Evolutionary conservation across 345 rosid species (phyloP).

Genomic region (Hibiscus tridactylites): DNA sequence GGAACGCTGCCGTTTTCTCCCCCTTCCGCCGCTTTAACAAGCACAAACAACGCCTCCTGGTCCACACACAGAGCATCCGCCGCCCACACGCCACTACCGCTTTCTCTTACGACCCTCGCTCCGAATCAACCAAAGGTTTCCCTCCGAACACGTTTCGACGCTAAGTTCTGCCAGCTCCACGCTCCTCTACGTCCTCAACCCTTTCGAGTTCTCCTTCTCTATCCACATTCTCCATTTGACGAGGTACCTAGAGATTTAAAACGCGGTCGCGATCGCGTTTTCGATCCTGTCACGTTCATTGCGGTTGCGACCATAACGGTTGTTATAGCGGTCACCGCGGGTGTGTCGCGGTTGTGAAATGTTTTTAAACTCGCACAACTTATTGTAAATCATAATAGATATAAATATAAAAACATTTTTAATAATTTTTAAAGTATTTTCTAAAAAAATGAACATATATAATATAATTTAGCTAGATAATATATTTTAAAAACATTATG

Average conservation of each 20-base stretch:
- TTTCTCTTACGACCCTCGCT: slow-evolving; percentile 67
- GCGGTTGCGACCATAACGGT: too few species aligned
- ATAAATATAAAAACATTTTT: too few species aligned
- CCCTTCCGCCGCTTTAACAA: slow-evolving; percentile 45
- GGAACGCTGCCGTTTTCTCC: slow-evolving; percentile 57
- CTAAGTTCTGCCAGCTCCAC: slow-evolving; percentile 20
- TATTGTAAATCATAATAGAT: too few species aligned
- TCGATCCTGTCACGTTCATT: too few species aligned
- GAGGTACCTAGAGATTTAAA: slow-evolving; percentile 26
- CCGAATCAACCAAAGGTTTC: slow-evolving; percentile 23
- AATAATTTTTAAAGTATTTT: too few species aligned
- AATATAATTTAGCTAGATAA: too few species aligned
- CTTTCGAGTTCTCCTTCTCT: slow-evolving; percentile 52
- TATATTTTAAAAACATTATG: too few species aligned
- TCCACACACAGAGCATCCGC: slow-evolving; percentile 36
- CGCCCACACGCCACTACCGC: slow-evolving; percentile 27
- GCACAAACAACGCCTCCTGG: slow-evolving; percentile 57
- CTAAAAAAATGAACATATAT: too few species aligned
- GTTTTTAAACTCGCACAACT: too few species aligned
- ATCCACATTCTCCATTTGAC: slow-evolving; percentile 48
- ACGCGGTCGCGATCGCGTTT: too few species aligned
- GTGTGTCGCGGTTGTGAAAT: too few species aligned
- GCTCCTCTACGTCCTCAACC: slow-evolving; percentile 48
- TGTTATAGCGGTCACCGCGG: too few species aligned
- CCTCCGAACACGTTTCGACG: slow-evolving; percentile 11